Evolutionary conservation across 2,329 filamentous ascomycete species (phyloP).

Genomic region (Penicillium hordei): DNA sequence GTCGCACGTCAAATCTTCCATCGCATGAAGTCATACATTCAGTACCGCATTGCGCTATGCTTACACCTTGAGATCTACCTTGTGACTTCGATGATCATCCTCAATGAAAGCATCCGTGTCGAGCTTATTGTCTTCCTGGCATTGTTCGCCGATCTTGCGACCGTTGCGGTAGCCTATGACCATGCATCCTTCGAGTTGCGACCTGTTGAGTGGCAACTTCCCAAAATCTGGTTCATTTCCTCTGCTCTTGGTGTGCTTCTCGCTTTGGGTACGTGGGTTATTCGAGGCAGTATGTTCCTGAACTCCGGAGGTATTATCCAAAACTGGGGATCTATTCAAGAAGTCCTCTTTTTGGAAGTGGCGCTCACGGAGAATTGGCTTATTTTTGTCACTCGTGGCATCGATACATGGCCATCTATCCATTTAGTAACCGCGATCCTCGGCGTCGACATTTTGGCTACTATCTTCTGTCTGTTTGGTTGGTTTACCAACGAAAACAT

Average conservation of each 20-base stretch:
- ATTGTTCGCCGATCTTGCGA: slow-evolving; percentile 76
- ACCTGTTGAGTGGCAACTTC: slow-evolving; percentile 78
- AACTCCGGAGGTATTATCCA: slow-evolving; percentile 70
- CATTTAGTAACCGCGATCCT: slow-evolving; percentile 70
- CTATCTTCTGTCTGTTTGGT: slow-evolving; percentile 73
- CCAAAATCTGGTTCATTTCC: slow-evolving; percentile 76
- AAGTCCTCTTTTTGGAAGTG: slow-evolving; percentile 83
- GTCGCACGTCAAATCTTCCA: slow-evolving; percentile 73
- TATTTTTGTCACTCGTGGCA: slow-evolving; percentile 90
- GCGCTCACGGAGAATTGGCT: slow-evolving; percentile 94
- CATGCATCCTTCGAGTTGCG: slow-evolving; percentile 75
- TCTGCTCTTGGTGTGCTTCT: slow-evolving; percentile 63
- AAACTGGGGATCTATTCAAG: slow-evolving; percentile 72
- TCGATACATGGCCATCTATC: slow-evolving; percentile 70
- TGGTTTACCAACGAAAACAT: slow-evolving; percentile 63
- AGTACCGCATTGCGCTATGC: slow-evolving; percentile 74
- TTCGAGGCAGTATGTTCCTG: slow-evolving; percentile 70
- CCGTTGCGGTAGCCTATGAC: slow-evolving; percentile 78
- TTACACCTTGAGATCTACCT: slow-evolving; percentile 75
- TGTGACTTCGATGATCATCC: slow-evolving; percentile 74
- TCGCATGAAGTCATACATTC: slow-evolving; percentile 75
- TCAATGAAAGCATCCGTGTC: slow-evolving; percentile 73
- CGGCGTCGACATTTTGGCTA: slow-evolving; percentile 69
- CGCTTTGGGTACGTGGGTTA: slow-evolving; percentile 70
- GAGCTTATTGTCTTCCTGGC: slow-evolving; percentile 78